Conservation (phyloP, 768 basidiomycete species). For the Xerocomellus chrysenteron region DNA sequence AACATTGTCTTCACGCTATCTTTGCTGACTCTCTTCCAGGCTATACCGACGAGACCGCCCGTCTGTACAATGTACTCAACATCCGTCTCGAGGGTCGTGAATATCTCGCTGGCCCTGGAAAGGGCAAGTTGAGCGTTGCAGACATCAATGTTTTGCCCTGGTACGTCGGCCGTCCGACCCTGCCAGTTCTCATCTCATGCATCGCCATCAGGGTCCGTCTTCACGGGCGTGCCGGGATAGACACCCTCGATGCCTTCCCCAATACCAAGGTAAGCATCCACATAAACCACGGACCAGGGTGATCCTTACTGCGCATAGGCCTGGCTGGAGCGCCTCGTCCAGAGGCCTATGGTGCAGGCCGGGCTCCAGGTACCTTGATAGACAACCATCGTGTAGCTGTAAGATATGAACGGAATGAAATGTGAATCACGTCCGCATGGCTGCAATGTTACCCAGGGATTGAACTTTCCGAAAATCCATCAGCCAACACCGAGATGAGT, state of each 20-base stretch:
- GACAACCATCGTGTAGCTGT: neutral
- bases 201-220: conserved; percentile 49
- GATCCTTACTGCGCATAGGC: conserved; percentile 16
- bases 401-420: neutral
- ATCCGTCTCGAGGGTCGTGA: conserved; percentile 72
- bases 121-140: conserved; percentile 67
- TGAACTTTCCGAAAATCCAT: too few relatives aligned
- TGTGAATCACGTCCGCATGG: conserved; percentile 10
- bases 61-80: conserved; percentile 80
- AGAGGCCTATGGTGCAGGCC: conserved; percentile 23
- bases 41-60: conserved; percentile 77
- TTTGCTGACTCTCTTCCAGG: conserved; percentile 39
- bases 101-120: conserved; percentile 74
- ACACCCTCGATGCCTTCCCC: conserved; percentile 63
- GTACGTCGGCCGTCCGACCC: conserved; percentile 32
- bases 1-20: neutral
- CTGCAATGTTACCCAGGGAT: too few relatives aligned
- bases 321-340: conserved; percentile 30
- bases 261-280: conserved; percentile 47
- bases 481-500: conserved; percentile 3
- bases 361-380: conserved; percentile 20
- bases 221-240: conserved; percentile 49
- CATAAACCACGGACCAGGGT: too few relatives aligned
- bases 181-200: neutral
- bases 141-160: conserved; percentile 70